A percentile compares a stretch with the other conserved stretches of the same genome.
Evolutionary conservation across 208 protist species (phyloP).

Genomic region (Acanthamoeba sp.): DNA sequence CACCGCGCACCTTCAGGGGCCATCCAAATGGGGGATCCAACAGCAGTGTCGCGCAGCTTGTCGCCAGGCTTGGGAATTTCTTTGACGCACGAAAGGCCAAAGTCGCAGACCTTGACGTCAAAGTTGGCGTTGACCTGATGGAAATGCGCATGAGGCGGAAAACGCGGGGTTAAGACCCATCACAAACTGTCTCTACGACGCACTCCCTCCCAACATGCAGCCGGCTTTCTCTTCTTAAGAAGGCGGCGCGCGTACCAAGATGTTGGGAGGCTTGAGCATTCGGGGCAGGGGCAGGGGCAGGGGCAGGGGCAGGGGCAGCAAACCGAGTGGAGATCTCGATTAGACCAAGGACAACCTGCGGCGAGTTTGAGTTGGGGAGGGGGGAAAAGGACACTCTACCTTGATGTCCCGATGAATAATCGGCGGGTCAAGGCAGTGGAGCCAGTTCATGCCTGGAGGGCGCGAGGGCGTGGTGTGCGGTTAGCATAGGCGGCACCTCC

Average conservation of each 20-base stretch:
- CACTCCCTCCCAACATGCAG: no score
- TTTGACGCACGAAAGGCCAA: constrained; percentile 53
- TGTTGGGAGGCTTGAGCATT: constrained; percentile 62
- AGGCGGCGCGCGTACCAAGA: constrained; percentile 1
- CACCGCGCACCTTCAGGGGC: constrained; percentile 21
- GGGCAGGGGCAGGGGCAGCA: no score
- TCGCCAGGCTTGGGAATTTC: constrained; percentile 62
- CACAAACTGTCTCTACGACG: no score
- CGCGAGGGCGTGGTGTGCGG: not conserved
- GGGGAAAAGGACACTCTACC: no score
- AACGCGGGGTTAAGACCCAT: no score
- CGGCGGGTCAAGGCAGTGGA: constrained; percentile 46
- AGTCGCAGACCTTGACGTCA: constrained; percentile 67
- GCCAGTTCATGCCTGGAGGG: constrained; percentile 38
- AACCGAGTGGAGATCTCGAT: no score
- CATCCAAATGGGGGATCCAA: constrained; percentile 68
- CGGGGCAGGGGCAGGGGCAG: no score
- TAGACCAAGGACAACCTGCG: no score
- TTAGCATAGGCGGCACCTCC: not conserved
- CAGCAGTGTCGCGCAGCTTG: constrained; percentile 55
- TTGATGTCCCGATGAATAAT: constrained; percentile 63
- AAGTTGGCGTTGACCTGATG: constrained; percentile 59
- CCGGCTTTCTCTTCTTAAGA: no score
- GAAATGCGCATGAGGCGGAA: no score
- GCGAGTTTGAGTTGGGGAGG: no score